A percentile compares a stretch with the other conserved stretches of the same genome.
phyloP scores from a whole-genome alignment of 2,329 filamentous ascomycete genomes.

The Fusarium sp. region DNA sequence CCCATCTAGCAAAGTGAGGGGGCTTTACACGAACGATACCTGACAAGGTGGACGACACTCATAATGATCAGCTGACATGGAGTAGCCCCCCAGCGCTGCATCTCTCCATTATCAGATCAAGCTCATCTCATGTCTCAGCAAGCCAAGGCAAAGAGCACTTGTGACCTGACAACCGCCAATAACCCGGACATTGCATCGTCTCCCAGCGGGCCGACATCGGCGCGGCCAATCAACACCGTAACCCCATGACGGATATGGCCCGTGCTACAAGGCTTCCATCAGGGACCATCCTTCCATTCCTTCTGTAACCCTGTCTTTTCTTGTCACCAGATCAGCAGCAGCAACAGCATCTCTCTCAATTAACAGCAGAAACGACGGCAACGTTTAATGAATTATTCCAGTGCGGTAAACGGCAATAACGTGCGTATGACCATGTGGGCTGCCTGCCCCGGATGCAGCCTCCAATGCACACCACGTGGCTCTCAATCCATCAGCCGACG shows the following conservation, averaged over 20 bases:
- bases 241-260: neutral
- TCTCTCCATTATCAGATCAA: neutral
- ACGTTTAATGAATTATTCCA: neutral
- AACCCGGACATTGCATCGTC: neutral
- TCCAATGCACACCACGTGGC: conserved; percentile 23
- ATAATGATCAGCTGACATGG: neutral
- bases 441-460: neutral
- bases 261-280: neutral
- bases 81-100: neutral
- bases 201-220: neutral
- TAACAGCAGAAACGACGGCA: neutral
- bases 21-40: neutral
- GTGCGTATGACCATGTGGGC: neutral
- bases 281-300: neutral
- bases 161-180: neutral
- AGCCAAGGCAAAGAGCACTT: no score
- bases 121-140: no score
- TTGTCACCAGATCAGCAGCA: neutral
- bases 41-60: neutral
- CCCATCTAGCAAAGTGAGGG: neutral
- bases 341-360: neutral
- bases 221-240: neutral
- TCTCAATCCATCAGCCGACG: conserved; percentile 13
- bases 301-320: neutral
- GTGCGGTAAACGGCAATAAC: neutral